phyloP scores from a whole-genome alignment of 768 basidiomycete genomes.

The Xerocomellus amylosporus region DNA sequence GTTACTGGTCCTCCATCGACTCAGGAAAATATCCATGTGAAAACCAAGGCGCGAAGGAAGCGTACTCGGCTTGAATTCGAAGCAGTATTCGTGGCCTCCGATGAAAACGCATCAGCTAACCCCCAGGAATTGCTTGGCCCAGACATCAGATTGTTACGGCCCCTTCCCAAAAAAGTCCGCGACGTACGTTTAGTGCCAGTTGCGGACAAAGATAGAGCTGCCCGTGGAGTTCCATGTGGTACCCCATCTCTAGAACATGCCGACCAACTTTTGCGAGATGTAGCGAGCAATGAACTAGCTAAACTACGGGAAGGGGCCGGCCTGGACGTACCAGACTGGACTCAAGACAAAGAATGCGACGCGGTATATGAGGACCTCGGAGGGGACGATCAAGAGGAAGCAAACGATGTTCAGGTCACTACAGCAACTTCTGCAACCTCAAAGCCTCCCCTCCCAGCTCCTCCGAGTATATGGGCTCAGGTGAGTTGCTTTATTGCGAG shows the following conservation, averaged over 20 bases:
- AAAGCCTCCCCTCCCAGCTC: conserved; percentile 23
- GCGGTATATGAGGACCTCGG: conserved; percentile 8
- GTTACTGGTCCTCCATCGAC: background rate
- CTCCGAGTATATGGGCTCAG: conserved; percentile 45
- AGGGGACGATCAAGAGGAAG: conserved; percentile 9
- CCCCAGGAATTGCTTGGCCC: conserved; percentile 14
- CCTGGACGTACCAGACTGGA: conserved; percentile 24
- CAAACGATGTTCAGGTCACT: conserved; percentile 12
- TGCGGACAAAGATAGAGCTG: background rate
- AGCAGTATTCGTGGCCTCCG: background rate
- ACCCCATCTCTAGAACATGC: conserved; percentile 10
- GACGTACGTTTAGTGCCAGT: background rate
- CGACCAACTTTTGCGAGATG: conserved; percentile 21
- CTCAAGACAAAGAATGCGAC: conserved; percentile 20
- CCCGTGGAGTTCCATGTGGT: background rate
- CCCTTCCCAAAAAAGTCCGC: conserved; percentile 21
- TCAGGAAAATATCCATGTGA: background rate
- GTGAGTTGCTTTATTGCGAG: conserved; percentile 27
- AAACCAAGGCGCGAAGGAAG: conserved; percentile 11
- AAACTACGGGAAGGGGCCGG: conserved; percentile 3
- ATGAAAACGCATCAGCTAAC: background rate
- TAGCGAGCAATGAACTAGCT: conserved; percentile 14
- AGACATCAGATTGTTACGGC: conserved; percentile 18
- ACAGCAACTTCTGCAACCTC: background rate
- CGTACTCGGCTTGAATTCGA: conserved; percentile 21